A percentile compares a stretch with the other conserved stretches of the same genome.
Conservation (phyloP, 805 yeast genomes). For the Candida rishiriensis region DNA sequence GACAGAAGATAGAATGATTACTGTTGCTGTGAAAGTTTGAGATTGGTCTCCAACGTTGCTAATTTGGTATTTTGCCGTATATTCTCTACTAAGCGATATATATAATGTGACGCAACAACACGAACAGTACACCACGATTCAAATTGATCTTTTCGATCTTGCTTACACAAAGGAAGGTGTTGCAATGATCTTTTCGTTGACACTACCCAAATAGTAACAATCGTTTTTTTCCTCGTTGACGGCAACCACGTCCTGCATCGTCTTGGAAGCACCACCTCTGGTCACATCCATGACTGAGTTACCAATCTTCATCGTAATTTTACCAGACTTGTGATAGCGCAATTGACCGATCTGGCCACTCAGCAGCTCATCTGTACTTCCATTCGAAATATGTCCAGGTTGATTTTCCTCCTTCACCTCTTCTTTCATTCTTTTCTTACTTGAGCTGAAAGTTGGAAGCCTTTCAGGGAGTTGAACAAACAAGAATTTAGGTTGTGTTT, state of each 20-base stretch:
- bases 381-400: not conserved
- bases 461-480: slow-evolving; percentile 30
- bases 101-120: too few species aligned
- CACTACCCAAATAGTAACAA: slow-evolving; percentile 49
- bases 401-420: slow-evolving; percentile 5
- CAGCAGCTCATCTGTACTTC: not conserved
- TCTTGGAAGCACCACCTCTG: slow-evolving; percentile 63
- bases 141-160: too few species aligned
- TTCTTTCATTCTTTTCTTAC: slow-evolving; percentile 4
- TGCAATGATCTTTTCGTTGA: slow-evolving; percentile 52
- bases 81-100: too few species aligned
- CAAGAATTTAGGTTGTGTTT: slow-evolving; percentile 9
- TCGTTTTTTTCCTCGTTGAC: slow-evolving; percentile 35
- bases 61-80: too few species aligned
- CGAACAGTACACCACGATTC: too few species aligned
- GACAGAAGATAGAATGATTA: slow-evolving; percentile 15
- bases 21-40: too few species aligned
- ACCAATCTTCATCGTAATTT: slow-evolving; percentile 69
- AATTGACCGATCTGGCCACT: slow-evolving; percentile 70
- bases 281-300: slow-evolving; percentile 62
- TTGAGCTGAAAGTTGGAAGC: slow-evolving; percentile 20
- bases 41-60: too few species aligned
- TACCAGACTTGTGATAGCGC: slow-evolving; percentile 81
- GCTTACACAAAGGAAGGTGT: slow-evolving; percentile 43
- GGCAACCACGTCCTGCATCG: slow-evolving; percentile 67